Percentiles rank a stretch among this genome's conserved stretches.
These are phyloP conservation scores for Syzygium oleosum DNA, from an alignment of 345 rosid species.

Conservation along the genomic window DNA sequence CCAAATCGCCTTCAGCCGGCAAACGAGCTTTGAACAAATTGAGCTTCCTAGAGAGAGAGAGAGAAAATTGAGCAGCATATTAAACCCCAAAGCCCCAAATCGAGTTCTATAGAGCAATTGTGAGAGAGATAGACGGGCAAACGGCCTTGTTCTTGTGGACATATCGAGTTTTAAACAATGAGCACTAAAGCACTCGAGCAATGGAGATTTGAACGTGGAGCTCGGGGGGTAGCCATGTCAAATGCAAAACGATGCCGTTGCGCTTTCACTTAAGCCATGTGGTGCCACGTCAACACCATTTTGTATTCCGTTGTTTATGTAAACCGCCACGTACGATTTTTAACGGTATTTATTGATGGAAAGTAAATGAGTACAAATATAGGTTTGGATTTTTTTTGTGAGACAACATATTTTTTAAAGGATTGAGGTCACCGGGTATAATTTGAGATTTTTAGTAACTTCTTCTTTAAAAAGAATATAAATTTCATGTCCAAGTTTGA, in stretches of 20 bases:
- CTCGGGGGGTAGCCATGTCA: too few species aligned
- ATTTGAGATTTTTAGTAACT: background rate
- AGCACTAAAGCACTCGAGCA: background rate
- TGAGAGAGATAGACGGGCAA: rapidly evolving
- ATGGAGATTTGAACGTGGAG: background rate
- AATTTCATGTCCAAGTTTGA: background rate
- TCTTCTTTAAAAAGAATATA: background rate
- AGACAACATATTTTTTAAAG: background rate
- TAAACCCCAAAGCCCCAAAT: background rate
- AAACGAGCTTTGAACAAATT: background rate
- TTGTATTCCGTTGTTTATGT: too few species aligned
- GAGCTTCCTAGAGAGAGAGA: background rate
- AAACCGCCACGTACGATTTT: rapidly evolving
- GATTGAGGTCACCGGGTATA: background rate
- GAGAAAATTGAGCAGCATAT: background rate
- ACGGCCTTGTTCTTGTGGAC: background rate
- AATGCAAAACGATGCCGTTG: too few species aligned
- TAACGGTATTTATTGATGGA: background rate
- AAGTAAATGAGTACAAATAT: background rate
- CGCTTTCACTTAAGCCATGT: too few species aligned
- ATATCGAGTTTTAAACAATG: background rate
- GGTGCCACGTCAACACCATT: too few species aligned
- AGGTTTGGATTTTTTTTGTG: background rate
- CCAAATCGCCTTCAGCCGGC: background rate
- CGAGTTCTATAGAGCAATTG: background rate